Conservation (phyloP, 768 basidiomycete species). For the Serendipita vermifera region DNA sequence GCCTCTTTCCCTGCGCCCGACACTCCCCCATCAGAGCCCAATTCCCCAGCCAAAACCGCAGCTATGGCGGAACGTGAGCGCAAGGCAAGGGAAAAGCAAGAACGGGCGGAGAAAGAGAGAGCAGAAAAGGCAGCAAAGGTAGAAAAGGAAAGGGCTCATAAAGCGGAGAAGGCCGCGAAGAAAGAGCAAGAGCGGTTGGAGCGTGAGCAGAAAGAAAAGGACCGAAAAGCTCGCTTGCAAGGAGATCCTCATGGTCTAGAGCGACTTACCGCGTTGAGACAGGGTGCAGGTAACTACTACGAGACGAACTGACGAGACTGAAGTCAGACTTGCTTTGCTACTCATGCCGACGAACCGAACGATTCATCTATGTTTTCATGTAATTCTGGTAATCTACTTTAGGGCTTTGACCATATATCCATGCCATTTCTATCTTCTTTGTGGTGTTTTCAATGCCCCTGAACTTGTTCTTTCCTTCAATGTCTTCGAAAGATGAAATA, state of each 20-base stretch:
- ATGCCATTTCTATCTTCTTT: not conserved
- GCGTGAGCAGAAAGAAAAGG: conserved; percentile 5
- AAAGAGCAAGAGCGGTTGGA: not conserved
- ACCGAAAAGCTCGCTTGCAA: not conserved
- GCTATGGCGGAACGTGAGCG: not conserved
- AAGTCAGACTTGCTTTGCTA: not conserved
- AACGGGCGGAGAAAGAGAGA: not conserved
- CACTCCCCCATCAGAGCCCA: not conserved
- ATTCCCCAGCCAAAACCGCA: not conserved
- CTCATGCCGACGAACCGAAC: not conserved
- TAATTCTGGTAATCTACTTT: not conserved
- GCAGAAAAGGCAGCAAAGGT: not conserved
- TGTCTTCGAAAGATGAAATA: not conserved
- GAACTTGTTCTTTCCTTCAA: not conserved
- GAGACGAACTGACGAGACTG: not conserved
- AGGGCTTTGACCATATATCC: not conserved
- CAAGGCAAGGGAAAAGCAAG: not conserved
- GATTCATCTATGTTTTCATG: not conserved
- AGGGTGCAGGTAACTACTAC: conserved; percentile 1
- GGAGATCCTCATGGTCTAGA: not conserved
- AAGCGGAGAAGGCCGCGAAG: conserved; percentile 6
- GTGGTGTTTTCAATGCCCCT: no score
- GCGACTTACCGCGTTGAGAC: conserved; percentile 2
- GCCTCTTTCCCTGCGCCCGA: not conserved
- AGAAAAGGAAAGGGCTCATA: not conserved